Evolutionary conservation across 1,284 basidiomycete genomes (phyloP).

Genomic region (Butyriboletus appendiculatus): DNA sequence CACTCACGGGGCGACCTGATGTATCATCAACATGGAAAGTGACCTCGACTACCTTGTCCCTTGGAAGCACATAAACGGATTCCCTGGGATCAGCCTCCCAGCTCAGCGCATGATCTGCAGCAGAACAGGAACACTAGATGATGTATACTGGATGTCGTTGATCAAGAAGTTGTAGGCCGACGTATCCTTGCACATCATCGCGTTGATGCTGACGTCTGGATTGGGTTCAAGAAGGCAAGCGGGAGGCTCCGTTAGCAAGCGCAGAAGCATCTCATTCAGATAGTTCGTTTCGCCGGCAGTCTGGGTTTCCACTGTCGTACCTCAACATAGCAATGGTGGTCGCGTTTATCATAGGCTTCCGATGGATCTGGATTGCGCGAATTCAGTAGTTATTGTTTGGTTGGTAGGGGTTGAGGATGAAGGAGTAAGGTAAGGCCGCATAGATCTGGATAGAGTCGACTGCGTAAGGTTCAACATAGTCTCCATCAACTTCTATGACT

Average conservation of each 20-base stretch:
- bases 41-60: constrained; percentile 38
- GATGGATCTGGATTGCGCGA: too few species aligned
- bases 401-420: constrained; percentile 34
- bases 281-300: constrained; percentile 10
- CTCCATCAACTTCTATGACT: too few species aligned
- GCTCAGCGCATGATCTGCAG: constrained; percentile 43
- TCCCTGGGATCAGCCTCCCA: constrained; percentile 40
- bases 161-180: constrained; percentile 20
- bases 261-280: constrained; percentile 33
- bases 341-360: constrained; percentile 3
- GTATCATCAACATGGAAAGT: constrained; percentile 15
- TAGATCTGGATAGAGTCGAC: too few species aligned
- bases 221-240: constrained; percentile 19
- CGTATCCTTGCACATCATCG: constrained; percentile 20
- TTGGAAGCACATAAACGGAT: constrained; percentile 40
- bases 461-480: too few species aligned
- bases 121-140: constrained; percentile 45
- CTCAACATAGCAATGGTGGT: constrained; percentile 37
- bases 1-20: constrained; percentile 12
- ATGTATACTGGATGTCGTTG: constrained; percentile 34
- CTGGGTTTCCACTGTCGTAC: constrained; percentile 37
- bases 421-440: constrained; percentile 28
- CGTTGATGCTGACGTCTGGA: constrained; percentile 32
- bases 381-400: background rate
- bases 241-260: constrained; percentile 26